Base-by-base conservation (phyloP, 768 basidiomycete genomes). In the Tricholoma bakamatsutake region DNA sequence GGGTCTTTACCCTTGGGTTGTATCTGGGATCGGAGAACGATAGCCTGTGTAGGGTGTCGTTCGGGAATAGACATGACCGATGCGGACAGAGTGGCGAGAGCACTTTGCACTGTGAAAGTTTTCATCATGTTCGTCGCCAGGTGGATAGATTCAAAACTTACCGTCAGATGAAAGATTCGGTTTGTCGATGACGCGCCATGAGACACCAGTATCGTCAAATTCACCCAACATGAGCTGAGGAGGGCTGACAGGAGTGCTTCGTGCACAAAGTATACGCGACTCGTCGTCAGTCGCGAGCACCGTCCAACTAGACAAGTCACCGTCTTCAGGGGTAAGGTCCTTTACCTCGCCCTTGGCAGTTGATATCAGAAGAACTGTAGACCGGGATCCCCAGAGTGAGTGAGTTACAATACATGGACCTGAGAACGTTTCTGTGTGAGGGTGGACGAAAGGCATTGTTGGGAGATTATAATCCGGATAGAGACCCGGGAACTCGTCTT, bases 401-500 rank as follows among this genome's bases (percentile, higher is more conserved):
- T 76, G 71, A 3, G 76, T 63, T n/a, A 80, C 66, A 15, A 85
- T 54, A 21, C 66, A 64, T 1, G 68, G 53, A 9, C 56, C 57
- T 11, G 57, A 59, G 10, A 28, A 63, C 3, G 42, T 52, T 17
- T 48, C 46, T 31, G 46, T 48, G 12, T 50, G 35, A 7, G 65
- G 50, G 5, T 55, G 49, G 15, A 81, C 57, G 60, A 79, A 79
- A 0, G 81, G 76, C 1, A 63, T 66, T 0, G 69, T 39, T 0
- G 76, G 66, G 15, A 88, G 68, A 57, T 76, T 77, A 56, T 70
- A 74, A 15, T 79, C 72, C 5, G 80, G 73, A 59, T 82, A 89
- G 1, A 90, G 67, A 0, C 88, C 87, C 0, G 87, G 87, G 66
- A 88, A 89, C 0, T 69, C 74, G 34, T 64, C 63, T 2, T 58